phyloP scores from a whole-genome alignment of 768 basidiomycete species.

The Leccinum uliginosum region DNA sequence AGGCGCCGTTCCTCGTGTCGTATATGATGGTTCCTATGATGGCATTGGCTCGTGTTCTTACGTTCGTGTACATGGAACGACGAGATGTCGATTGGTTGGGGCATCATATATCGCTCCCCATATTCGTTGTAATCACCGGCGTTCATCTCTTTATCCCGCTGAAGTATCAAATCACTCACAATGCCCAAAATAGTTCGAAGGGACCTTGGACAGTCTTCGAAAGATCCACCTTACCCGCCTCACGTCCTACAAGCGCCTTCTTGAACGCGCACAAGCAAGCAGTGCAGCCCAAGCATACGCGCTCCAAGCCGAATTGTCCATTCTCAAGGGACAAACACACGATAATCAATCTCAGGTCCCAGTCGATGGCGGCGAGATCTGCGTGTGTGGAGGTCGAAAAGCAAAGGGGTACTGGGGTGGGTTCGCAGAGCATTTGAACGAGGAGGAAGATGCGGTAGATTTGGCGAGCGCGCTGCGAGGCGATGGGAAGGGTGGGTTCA shows the following conservation, averaged over 20 bases:
- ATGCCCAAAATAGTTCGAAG: constrained; percentile 36
- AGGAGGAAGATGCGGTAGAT: constrained; percentile 40
- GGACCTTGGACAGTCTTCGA: constrained; percentile 37
- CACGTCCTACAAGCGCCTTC: constrained; percentile 69
- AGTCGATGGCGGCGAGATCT: constrained; percentile 29
- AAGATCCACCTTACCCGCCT: constrained; percentile 51
- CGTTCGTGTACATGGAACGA: not conserved
- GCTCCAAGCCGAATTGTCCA: constrained; percentile 72
- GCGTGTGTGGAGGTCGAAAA: constrained; percentile 58
- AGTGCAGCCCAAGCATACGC: constrained; percentile 82
- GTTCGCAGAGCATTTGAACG: constrained; percentile 45
- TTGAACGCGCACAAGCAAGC: constrained; percentile 76
- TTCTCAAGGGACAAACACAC: constrained; percentile 49
- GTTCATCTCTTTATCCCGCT: not conserved
- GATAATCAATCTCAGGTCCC: constrained; percentile 8
- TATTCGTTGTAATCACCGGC: not conserved
- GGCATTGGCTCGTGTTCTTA: not conserved
- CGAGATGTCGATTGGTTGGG: not conserved
- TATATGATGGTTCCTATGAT: not conserved
- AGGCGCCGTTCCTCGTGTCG: not conserved
- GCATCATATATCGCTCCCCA: not conserved
- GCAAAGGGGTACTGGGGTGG: constrained; percentile 71
- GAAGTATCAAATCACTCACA: constrained; percentile 1
- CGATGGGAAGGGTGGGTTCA: constrained; percentile 51
- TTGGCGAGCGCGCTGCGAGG: constrained; percentile 47